Conservation (phyloP, 371 early-diverging fungal genomes). For the Dichotomocladium elegans region DNA sequence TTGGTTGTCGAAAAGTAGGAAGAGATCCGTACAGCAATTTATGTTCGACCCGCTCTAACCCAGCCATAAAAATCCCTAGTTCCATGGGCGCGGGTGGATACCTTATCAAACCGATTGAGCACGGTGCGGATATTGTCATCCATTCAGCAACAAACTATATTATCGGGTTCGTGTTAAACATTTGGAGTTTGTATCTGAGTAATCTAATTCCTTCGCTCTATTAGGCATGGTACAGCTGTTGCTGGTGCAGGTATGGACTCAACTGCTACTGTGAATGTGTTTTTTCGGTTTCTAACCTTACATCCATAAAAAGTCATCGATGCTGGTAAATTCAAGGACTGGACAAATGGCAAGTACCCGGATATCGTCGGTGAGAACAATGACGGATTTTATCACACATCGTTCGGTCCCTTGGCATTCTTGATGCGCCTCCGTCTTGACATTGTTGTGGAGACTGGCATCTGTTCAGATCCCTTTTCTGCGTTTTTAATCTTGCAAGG, state of each 20-base stretch:
- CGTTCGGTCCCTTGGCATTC: conserved; percentile 70
- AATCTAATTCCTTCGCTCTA: neutral
- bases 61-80: conserved; percentile 45
- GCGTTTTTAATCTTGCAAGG: conserved; percentile 78
- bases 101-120: conserved; percentile 75
- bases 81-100: conserved; percentile 91
- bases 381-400: too few relatives aligned
- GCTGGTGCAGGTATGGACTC: conserved; percentile 65
- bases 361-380: conserved; percentile 83
- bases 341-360: conserved; percentile 80
- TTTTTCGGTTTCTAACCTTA: too few relatives aligned
- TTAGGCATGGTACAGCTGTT: conserved; percentile 77
- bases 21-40: neutral
- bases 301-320: too few relatives aligned
- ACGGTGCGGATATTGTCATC: conserved; percentile 90
- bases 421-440: conserved; percentile 66
- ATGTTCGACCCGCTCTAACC: neutral
- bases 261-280: too few relatives aligned
- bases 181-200: neutral
- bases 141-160: conserved; percentile 92
- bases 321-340: conserved; percentile 76
- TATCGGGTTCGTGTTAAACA: conserved; percentile 44
- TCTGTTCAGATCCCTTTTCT: conserved; percentile 81
- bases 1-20: conserved; percentile 82
- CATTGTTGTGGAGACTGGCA: conserved; percentile 75